These are phyloP conservation scores for Stephanodiscus triporus DNA, from an alignment of 108 stramenopile species.

Conservation along the genomic window DNA sequence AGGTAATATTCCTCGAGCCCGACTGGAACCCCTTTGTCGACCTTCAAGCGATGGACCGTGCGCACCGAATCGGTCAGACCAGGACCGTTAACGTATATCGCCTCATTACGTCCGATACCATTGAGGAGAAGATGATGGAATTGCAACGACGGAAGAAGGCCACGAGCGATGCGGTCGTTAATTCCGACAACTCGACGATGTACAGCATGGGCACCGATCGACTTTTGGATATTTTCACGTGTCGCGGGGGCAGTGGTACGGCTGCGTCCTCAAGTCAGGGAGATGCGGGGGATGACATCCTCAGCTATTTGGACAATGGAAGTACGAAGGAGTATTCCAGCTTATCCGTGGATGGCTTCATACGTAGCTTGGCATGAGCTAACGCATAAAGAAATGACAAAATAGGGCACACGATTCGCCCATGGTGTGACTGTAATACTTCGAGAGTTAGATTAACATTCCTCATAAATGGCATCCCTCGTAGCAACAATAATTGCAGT, in stretches of 20 bases:
- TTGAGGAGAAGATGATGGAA: constrained; percentile 92
- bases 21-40: constrained; percentile 88
- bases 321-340: constrained; percentile 30
- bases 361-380: constrained; percentile 29
- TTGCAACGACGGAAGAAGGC: constrained; percentile 73
- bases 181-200: constrained; percentile 86
- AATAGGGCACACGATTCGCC: background rate
- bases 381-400: background rate
- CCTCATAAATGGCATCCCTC: constrained; percentile 6
- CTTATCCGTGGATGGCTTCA: constrained; percentile 37
- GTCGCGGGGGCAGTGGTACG: constrained; percentile 25
- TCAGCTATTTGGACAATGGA: constrained; percentile 44
- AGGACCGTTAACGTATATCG: constrained; percentile 91
- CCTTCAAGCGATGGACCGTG: constrained; percentile 77
- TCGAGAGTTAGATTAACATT: background rate
- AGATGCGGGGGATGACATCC: constrained; percentile 22
- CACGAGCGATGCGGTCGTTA: constrained; percentile 84
- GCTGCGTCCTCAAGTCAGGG: constrained; percentile 1
- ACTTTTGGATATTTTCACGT: constrained; percentile 82
- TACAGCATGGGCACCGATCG: constrained; percentile 90
- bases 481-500: background rate
- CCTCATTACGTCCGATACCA: constrained; percentile 83
- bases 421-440: background rate
- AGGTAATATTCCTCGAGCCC: constrained; percentile 82
- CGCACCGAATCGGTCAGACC: constrained; percentile 79